These are phyloP conservation scores for Nitzschia sp. DNA, from an alignment of 108 stramenopile genomes.

Conservation along the genomic window DNA sequence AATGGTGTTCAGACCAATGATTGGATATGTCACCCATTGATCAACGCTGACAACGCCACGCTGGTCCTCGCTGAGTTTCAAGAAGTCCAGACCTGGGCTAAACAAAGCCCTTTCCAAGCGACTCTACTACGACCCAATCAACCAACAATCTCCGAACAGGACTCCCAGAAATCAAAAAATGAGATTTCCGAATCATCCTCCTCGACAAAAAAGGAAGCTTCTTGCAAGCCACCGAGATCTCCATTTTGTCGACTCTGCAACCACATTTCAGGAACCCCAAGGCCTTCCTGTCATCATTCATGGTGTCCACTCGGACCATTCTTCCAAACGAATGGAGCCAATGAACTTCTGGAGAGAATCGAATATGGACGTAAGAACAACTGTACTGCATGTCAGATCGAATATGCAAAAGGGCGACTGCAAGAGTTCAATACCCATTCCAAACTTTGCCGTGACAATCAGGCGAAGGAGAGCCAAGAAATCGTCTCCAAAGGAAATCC, in stretches of 20 bases:
- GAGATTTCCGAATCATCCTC: not conserved
- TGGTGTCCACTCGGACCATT: constrained; percentile 39
- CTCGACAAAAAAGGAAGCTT: not conserved
- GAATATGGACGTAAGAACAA: constrained; percentile 19
- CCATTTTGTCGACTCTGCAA: constrained; percentile 45
- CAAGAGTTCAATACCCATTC: constrained; percentile 2
- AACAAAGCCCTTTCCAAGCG: constrained; percentile 7
- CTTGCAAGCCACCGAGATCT: not conserved
- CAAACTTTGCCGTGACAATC: constrained; percentile 17
- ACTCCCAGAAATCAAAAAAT: not conserved
- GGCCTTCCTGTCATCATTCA: constrained; percentile 40
- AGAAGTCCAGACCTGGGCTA: constrained; percentile 30
- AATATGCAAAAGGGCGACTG: constrained; percentile 32
- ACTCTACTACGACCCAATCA: constrained; percentile 10
- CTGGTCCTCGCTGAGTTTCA: constrained; percentile 17
- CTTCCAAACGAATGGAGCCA: constrained; percentile 30
- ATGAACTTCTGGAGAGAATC: constrained; percentile 36
- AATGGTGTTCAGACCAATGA: constrained; percentile 1
- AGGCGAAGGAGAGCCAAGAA: not conserved
- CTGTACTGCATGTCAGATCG: constrained; percentile 35
- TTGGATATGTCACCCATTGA: constrained; percentile 8
- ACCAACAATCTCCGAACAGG: not conserved
- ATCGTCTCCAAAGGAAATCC: constrained; percentile 1
- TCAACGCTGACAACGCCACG: not conserved
- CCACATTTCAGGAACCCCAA: constrained; percentile 1